Evolutionary conservation across 768 basidiomycete genomes (phyloP), one percentile per base, ranked within the genome.

Genomic region (Mycena metata): DNA sequence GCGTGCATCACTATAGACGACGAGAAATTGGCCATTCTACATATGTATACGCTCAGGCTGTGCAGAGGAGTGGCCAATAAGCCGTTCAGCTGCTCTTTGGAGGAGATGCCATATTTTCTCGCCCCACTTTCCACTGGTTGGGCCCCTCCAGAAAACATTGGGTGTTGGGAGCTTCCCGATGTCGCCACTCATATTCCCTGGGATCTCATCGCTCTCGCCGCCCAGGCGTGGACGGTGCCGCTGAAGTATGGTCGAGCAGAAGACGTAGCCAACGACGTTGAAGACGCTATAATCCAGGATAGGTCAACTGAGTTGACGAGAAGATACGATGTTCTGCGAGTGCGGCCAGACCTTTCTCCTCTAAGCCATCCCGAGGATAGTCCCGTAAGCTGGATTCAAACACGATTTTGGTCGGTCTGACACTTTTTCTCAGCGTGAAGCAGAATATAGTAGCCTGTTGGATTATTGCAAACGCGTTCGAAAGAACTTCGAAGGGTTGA

Each of bases 261-360:
- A 59, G 74, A 77, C 10, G 73, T 87, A 23, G 80, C 83, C 36
- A 77, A 81, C 42, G 88, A 85, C 55, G 76, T 91, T 21, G 74
- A 83, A 56, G 91, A 94, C 72, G 86, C 89, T 26, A 80, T 96
- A 23, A 81, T 96, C 39, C 92, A 94, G 77, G 94, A 95, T 72
- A 84, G 93, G 65, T 84, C 83, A 79, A 86, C 88, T n/a, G 92
- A 93, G 74, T 92, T 90, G 73, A 93, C 92, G 2, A 82, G 90
- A 66, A 84, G 93, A 50, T 94, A 91, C 75, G 85, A 84, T 72
- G 86, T 85, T 21, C 75, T 87, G 30, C 79, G 76, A 47, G 76
- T 94, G 36, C 82, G 93, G 57, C 79, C 73, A 23, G 95, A 96
- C 76, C 75, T 96, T 72, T 90, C 85, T 17, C 94, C 95, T 33